These are phyloP conservation scores for Cladosporium cucumerinum DNA, from an alignment of 2,329 filamentous ascomycete genomes.

Conservation along the genomic window DNA sequence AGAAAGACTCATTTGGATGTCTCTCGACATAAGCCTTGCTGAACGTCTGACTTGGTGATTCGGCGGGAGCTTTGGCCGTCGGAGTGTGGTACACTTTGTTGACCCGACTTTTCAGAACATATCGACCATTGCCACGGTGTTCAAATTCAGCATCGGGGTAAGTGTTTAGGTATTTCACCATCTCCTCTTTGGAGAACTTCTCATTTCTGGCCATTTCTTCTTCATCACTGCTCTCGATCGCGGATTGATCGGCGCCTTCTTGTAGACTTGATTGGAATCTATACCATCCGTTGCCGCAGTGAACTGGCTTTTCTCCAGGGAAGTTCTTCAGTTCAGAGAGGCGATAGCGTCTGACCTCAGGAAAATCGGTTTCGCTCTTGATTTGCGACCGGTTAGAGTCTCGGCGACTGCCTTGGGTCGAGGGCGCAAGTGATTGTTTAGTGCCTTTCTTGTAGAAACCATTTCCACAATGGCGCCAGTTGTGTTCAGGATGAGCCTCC, in stretches of 20 bases:
- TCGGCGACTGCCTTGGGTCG: not conserved
- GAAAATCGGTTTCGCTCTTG: not conserved
- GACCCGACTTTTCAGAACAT: constrained; percentile 15
- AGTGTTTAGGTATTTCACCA: constrained; percentile 13
- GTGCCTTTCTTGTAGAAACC: constrained; percentile 25
- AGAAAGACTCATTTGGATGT: constrained; percentile 29
- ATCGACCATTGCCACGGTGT: constrained; percentile 17
- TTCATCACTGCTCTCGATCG: constrained; percentile 10
- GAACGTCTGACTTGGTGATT: constrained; percentile 24
- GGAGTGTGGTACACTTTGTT: not conserved
- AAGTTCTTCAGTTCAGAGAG: constrained; percentile 19
- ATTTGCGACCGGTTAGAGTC: constrained; percentile 7
- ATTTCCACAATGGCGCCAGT: constrained; percentile 26
- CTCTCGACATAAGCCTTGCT: constrained; percentile 26
- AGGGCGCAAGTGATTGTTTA: not conserved
- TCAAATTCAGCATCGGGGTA: constrained; percentile 16
- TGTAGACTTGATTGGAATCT: not conserved
- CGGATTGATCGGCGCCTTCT: constrained; percentile 8
- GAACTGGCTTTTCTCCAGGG: constrained; percentile 23
- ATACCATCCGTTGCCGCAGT: constrained; percentile 28
- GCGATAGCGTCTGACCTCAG: constrained; percentile 12
- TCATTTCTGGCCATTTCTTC: not conserved
- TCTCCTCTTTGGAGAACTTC: constrained; percentile 17
- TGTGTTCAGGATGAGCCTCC: constrained; percentile 19
- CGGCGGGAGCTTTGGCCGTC: not conserved